Conservation (phyloP, 2,329 filamentous ascomycete genomes). For the Aureobasidium leucospermi region DNA sequence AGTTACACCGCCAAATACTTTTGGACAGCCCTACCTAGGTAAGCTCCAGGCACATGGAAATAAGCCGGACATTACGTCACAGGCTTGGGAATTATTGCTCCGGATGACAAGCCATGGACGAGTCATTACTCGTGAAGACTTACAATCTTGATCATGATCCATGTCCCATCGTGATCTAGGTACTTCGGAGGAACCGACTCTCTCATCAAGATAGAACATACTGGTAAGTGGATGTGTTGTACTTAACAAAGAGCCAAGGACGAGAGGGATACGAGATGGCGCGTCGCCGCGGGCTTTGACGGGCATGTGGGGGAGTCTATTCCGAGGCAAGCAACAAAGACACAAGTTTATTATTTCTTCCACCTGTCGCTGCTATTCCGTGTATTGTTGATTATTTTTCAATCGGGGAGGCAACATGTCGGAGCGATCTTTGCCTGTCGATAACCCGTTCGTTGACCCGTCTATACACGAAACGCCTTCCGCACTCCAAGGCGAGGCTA, state of each 20-base stretch:
- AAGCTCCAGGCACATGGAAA: background rate
- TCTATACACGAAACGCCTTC: background rate
- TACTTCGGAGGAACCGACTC: background rate
- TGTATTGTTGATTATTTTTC: background rate
- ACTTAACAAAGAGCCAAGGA: conserved; percentile 2
- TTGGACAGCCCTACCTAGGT: background rate
- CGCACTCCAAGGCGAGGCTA: conserved; percentile 3
- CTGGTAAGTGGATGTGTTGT: background rate
- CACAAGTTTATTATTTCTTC: background rate
- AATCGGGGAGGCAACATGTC: conserved; percentile 4
- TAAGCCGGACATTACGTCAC: background rate
- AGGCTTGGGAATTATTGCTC: background rate
- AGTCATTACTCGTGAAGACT: too few species aligned
- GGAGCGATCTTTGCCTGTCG: background rate
- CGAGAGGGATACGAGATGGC: background rate
- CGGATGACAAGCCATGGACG: background rate
- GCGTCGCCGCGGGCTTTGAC: background rate
- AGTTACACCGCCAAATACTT: background rate
- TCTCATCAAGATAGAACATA: too few species aligned
- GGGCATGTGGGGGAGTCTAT: background rate
- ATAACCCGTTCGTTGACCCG: conserved; percentile 17
- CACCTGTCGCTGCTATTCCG: background rate
- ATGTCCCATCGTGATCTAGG: background rate
- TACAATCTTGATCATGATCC: background rate
- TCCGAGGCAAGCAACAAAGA: background rate